These are phyloP conservation scores for Colletotrichum endophyticum DNA, from an alignment of 2,329 filamentous ascomycete species.

Conservation along the genomic window DNA sequence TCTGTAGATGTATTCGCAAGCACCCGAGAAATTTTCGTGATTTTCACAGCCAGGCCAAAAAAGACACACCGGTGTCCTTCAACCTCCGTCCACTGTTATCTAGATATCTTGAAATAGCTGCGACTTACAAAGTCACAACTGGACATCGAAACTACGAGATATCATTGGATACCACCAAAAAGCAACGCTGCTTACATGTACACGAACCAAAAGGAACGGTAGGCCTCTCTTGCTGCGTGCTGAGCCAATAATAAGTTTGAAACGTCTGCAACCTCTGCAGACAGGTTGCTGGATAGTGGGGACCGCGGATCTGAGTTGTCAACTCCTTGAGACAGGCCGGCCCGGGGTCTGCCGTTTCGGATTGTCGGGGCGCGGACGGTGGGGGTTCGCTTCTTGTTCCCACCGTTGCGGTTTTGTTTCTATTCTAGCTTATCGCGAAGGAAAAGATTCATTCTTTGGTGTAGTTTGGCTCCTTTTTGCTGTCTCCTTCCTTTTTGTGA, in stretches of 20 bases:
- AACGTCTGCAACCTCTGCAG: neutral
- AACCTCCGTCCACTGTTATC: neutral
- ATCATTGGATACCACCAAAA: neutral
- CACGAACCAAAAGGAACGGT: neutral
- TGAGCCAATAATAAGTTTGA: neutral
- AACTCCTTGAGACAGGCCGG: constrained; percentile 13
- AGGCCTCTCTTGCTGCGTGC: neutral
- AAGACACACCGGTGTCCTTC: too few relatives aligned
- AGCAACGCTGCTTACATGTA: neutral
- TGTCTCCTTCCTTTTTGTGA: neutral
- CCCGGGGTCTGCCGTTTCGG: constrained; percentile 6
- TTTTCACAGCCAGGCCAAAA: neutral
- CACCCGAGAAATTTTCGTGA: neutral
- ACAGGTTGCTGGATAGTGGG: neutral
- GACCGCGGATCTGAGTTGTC: neutral
- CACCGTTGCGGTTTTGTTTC: neutral
- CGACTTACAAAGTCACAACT: neutral
- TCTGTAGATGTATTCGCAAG: neutral
- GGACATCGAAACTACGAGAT: neutral
- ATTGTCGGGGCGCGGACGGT: neutral
- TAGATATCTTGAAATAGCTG: constrained; percentile 7
- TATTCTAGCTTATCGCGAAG: neutral
- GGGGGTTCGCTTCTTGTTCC: neutral
- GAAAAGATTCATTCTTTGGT: neutral
- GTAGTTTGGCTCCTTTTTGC: neutral